A percentile compares a stretch with the other conserved stretches of the same genome.
Evolutionary conservation across 2,329 filamentous ascomycete genomes (phyloP).

Genomic region (Helicocarpus griseus): DNA sequence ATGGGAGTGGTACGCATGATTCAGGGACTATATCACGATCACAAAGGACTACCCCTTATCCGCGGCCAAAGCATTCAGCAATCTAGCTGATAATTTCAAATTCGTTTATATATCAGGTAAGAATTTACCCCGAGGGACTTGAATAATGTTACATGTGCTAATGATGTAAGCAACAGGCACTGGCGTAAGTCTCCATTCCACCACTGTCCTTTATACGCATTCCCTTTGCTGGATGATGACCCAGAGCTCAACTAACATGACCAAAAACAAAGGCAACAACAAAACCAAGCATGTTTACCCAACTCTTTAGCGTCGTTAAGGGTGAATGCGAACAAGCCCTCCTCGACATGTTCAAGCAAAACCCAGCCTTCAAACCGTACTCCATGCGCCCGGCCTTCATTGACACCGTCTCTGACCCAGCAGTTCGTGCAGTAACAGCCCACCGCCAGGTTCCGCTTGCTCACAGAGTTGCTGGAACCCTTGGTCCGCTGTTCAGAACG

Average conservation of each 20-base stretch:
- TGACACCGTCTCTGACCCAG: conserved; percentile 38
- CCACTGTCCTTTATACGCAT: background rate
- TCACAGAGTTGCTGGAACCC: conserved; percentile 7
- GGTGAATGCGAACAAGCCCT: conserved; percentile 55
- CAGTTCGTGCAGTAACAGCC: conserved; percentile 26
- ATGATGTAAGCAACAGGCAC: background rate
- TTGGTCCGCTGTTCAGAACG: conserved; percentile 19
- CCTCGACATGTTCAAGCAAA: conserved; percentile 39
- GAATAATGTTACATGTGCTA: background rate
- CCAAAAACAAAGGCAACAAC: conserved; percentile 38
- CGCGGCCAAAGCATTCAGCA: conserved; percentile 52
- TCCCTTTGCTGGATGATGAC: background rate
- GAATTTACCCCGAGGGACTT: conserved; percentile 25
- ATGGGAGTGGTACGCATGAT: background rate
- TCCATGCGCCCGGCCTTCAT: conserved; percentile 52
- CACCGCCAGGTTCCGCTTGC: conserved; percentile 17
- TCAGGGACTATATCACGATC: conserved; percentile 56
- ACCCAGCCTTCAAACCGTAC: conserved; percentile 42
- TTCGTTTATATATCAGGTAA: conserved; percentile 63
- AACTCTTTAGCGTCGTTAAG: conserved; percentile 55
- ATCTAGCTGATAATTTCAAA: conserved; percentile 48
- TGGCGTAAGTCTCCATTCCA: background rate
- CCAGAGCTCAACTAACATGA: background rate
- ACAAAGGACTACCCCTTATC: conserved; percentile 57
- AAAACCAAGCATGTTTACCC: conserved; percentile 45